Base-by-base conservation (phyloP, 208 protist species). In the Borovskyia barvae region DNA sequence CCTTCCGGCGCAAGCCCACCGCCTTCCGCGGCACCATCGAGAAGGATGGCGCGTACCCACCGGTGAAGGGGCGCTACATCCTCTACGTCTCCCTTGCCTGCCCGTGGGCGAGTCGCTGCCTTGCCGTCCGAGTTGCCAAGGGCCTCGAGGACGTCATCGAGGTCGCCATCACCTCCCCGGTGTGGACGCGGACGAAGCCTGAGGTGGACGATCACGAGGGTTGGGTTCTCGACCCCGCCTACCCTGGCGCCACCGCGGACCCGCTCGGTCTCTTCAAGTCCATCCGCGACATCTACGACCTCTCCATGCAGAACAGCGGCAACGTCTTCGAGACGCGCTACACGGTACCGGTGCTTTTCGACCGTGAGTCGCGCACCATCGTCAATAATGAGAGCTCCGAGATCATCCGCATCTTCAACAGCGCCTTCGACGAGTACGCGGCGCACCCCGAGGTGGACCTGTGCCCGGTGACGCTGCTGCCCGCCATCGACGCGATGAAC, bases 341-440 rank as follows among this genome's bases (percentile, higher is more conserved):
- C 68, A 94, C 94, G 19, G 86, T 97, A 9, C 92, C 92, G 9
- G 53, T 97, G n/a, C 75, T 97, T n/a, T 97, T 77, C 41, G 94
- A 97, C 71, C 87, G 75, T 29, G 60, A 94, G 58, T 82, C 58
- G 14, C 59, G 59, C 12, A 85, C 56, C 4, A 96, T 97, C 64
- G 93, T 97, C 35, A 96, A 92, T 75, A 97, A 97, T 73, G 92
- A 96, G 59, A 89, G 75, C 39, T 79, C 71, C 11, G 90, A 97
- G 39, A 94, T 96, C 75, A 87, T 93, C 50, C 72, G 79, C 62
- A 89, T 94, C 67, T 71, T 97, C 50, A 94, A 96, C 73, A 52
- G 20, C 35, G 75, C 69, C 29, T 94, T 94, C 55, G 84, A 90
- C 46, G 59, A 70, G 7, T 63, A 84, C 19, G 58, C 67, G 1